These are phyloP conservation scores for Aurifilum marmelostoma DNA, from an alignment of 2,329 filamentous ascomycete genomes.

Conservation along the genomic window DNA sequence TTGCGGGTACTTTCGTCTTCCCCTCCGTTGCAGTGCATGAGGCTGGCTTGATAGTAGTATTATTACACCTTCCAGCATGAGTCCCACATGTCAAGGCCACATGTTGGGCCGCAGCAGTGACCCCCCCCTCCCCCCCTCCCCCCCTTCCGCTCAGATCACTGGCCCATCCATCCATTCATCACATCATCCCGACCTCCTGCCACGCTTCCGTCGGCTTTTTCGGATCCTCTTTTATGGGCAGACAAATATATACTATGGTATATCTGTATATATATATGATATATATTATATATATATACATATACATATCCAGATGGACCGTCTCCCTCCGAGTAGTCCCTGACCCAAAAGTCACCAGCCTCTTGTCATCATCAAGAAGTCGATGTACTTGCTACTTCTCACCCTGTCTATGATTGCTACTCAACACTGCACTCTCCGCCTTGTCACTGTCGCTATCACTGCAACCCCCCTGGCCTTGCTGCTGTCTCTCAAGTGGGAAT, in stretches of 20 bases:
- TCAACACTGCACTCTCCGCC: background rate
- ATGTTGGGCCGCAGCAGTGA: slow-evolving; percentile 13
- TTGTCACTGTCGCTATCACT: background rate
- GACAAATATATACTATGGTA: background rate
- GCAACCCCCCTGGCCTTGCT: background rate
- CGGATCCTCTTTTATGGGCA: background rate
- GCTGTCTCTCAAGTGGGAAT: slow-evolving; percentile 55
- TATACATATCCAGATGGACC: slow-evolving; percentile 17
- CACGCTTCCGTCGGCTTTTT: background rate
- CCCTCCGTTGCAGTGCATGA: background rate
- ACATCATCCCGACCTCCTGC: slow-evolving; percentile 4
- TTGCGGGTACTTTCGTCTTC: background rate
- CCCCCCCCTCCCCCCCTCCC: background rate
- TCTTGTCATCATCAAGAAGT: background rate
- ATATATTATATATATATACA: background rate
- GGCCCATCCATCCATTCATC: background rate
- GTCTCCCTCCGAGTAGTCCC: background rate
- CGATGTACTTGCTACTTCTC: background rate
- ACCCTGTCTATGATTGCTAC: background rate
- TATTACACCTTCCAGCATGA: background rate
- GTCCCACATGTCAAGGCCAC: slow-evolving; percentile 26
- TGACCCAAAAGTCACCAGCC: background rate
- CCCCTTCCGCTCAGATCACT: background rate
- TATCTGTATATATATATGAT: background rate
- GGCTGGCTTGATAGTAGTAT: background rate